phyloP scores from a whole-genome alignment of 371 early-diverging fungal species.

The Umbelopsis sp. region DNA sequence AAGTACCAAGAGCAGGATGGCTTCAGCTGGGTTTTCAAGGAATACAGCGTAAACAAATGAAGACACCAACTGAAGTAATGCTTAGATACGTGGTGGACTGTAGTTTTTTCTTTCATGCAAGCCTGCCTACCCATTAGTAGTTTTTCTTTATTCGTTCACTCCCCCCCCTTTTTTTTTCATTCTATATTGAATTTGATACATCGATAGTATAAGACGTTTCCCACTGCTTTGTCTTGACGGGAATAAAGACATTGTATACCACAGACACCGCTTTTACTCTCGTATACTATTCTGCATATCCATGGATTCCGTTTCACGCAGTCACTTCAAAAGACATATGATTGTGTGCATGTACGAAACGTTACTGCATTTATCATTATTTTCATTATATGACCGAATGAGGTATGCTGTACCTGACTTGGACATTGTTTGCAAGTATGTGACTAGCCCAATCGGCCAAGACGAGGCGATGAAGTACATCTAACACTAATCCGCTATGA shows the following conservation, averaged over 20 bases:
- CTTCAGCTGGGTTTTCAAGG: constrained; percentile 15
- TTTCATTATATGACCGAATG: too few species aligned
- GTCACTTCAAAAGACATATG: too few species aligned
- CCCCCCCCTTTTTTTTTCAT: not conserved
- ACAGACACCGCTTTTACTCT: not conserved
- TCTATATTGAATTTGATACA: not conserved
- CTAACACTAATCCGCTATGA: too few species aligned
- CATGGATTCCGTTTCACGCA: too few species aligned
- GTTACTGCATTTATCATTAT: too few species aligned
- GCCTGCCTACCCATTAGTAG: not conserved
- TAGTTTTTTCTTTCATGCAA: too few species aligned
- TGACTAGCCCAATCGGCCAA: too few species aligned
- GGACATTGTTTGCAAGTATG: too few species aligned
- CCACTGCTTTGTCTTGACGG: not conserved
- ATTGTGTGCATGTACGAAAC: too few species aligned
- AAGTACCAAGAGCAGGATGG: constrained; percentile 29
- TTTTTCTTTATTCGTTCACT: not conserved
- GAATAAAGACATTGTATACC: constrained; percentile 4
- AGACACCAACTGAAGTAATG: not conserved
- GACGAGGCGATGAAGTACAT: too few species aligned
- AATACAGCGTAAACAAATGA: not conserved
- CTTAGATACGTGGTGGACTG: not conserved
- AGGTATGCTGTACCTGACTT: too few species aligned
- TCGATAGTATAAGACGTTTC: not conserved
- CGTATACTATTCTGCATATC: too few species aligned